A percentile compares a stretch with the other conserved stretches of the same genome.
Conservation (phyloP, 495 filamentous ascomycete species). For the Penicillium turbatum region DNA sequence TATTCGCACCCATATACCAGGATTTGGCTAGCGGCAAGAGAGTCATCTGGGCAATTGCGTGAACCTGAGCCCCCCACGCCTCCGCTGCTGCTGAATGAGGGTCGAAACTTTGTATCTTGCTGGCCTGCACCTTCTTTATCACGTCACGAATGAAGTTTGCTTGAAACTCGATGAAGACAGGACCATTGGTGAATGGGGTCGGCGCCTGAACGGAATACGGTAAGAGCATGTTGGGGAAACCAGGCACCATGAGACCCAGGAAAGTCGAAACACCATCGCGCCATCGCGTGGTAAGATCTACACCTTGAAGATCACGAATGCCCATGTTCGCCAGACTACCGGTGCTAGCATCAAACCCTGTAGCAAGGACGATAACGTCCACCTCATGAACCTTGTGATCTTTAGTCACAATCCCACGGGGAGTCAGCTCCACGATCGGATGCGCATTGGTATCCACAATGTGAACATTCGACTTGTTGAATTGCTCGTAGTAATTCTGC, state of each 20-base stretch:
- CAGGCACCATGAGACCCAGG: constrained; percentile 44
- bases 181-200: no score
- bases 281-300: constrained; percentile 43
- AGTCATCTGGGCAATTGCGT: no score
- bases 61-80: no score
- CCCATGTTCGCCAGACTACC: constrained; percentile 48
- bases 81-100: no score
- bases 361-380: constrained; percentile 51
- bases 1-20: no score
- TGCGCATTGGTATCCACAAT: constrained; percentile 49
- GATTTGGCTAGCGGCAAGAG: no score
- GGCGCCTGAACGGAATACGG: neutral
- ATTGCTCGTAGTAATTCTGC: constrained; percentile 53
- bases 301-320: constrained; percentile 36
- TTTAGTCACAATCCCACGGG: constrained; percentile 38
- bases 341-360: constrained; percentile 51
- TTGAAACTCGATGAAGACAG: constrained; percentile 25
- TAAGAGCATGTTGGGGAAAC: constrained; percentile 51
- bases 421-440: constrained; percentile 43
- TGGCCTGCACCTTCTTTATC: no score
- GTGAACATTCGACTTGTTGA: constrained; percentile 52
- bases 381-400: constrained; percentile 42
- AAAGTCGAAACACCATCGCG: constrained; percentile 40
- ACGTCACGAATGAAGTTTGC: constrained; percentile 47
- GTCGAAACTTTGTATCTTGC: no score